These are phyloP conservation scores for Xylariaceae sp. DNA, from an alignment of 2,329 filamentous ascomycete genomes.

Conservation along the genomic window DNA sequence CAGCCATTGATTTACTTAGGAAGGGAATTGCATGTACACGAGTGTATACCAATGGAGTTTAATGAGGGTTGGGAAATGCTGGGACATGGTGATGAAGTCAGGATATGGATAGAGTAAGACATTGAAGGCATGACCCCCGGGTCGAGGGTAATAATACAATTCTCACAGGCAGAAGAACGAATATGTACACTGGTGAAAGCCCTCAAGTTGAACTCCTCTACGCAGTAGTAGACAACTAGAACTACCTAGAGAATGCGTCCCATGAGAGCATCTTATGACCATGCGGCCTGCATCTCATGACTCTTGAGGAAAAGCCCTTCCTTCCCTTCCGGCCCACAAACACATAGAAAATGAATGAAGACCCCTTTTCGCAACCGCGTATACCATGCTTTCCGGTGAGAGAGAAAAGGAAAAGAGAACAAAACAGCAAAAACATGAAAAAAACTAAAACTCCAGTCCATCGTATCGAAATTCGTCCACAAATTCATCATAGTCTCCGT, in stretches of 20 bases:
- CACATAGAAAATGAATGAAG: slow-evolving; percentile 8
- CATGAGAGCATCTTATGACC: neutral
- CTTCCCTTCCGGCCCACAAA: neutral
- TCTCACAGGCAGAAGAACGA: neutral
- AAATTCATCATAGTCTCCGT: neutral
- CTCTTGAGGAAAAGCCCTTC: slow-evolving; percentile 1
- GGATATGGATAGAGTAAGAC: too few relatives aligned
- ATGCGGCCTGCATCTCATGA: neutral
- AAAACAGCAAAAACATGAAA: neutral
- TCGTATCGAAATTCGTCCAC: neutral
- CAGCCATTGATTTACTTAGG: too few relatives aligned
- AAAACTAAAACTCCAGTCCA: neutral
- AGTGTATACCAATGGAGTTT: neutral
- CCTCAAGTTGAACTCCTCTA: neutral
- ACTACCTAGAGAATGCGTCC: neutral
- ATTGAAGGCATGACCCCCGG: neutral
- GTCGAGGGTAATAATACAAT: neutral
- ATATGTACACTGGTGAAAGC: neutral
- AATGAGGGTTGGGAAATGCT: neutral
- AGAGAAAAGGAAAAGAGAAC: neutral
- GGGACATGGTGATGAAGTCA: neutral
- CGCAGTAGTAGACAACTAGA: neutral
- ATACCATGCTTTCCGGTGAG: slow-evolving; percentile 4
- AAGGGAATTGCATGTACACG: neutral
- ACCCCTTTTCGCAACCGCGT: slow-evolving; percentile 10